Evolutionary conservation across 371 early-diverging fungal genomes (phyloP), one percentile per base, ranked within the genome.

Genomic region (Mucor plumbeus): DNA sequence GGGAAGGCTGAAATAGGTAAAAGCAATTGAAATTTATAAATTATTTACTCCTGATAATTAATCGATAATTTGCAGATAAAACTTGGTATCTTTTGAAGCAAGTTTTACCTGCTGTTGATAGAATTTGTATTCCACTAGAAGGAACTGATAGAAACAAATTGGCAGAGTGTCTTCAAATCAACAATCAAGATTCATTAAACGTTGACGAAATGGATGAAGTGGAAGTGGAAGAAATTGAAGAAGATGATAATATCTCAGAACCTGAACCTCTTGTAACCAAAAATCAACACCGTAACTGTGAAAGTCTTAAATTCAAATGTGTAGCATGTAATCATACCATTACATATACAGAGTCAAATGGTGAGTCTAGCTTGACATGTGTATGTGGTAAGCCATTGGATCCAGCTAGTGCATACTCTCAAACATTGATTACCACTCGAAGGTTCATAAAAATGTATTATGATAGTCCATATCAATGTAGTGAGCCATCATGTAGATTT

Each of bases 1-100:
- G 53, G 61, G 7, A 43, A 39, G 8, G 34, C 39, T 17, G n/a
- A 56, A 21, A 50, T 73, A 26, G 69, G 73, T 66, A 69, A 26
- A 26, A 26, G 26, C 26, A 26, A 26, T 26, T 26, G 1, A 26
- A 26, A 26, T 26, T 26, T 26, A 26, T 26, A 3, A 26, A 26
- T 26, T 3, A 3, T 26, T 26, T 26, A 26, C 26, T 26, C 26
- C 3, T 26, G 11, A 38, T 38, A 9, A 11, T n/a, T 44, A 54
- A 33, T 15, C 2, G 34, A 11, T 1, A 4, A n/a, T 9, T 4
- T 31, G 13, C 34, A 55, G 97, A 99, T 75, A 79, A 76, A 64
- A 92, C 95, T 43, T 99, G 97, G 91, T 99, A 99, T 71, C 75
- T 99, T 33, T 80, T 83, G 60, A 91, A 92, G 56, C 99, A 99